Percentiles rank a stretch among this genome's conserved stretches.
Conservation (phyloP, 192 early-diverging fungal species). For the Coemansia sp. region DNA sequence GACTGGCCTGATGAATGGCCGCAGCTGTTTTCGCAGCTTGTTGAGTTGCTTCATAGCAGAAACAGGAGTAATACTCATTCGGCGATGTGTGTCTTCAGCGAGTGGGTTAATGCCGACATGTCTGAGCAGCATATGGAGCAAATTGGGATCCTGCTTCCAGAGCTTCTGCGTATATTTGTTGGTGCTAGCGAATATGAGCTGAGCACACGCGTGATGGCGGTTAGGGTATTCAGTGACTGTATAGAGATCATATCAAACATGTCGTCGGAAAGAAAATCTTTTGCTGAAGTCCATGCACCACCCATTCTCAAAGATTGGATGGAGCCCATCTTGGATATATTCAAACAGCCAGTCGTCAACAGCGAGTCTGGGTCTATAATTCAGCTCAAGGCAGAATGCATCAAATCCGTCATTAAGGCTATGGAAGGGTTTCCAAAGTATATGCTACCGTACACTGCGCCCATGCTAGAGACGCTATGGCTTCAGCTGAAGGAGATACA, state of each 20-base stretch:
- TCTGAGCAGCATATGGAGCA: slow-evolving; percentile 83
- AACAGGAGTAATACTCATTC: slow-evolving; percentile 75
- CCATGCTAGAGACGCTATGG: slow-evolving; percentile 42
- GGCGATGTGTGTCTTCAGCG: slow-evolving; percentile 78
- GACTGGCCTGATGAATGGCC: slow-evolving; percentile 97
- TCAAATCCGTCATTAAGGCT: slow-evolving; percentile 37
- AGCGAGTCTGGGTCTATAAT: slow-evolving; percentile 28
- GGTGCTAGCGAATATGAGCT: slow-evolving; percentile 24
- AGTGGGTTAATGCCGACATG: slow-evolving; percentile 85
- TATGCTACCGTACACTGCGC: slow-evolving; percentile 21
- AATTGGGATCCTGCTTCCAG: slow-evolving; percentile 80
- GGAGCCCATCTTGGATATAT: slow-evolving; percentile 61
- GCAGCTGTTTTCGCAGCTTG: slow-evolving; percentile 76
- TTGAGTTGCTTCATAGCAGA: slow-evolving; percentile 64
- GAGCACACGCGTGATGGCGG: slow-evolving; percentile 69
- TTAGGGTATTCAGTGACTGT: slow-evolving; percentile 80
- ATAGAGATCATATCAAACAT: slow-evolving; percentile 82
- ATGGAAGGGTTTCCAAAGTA: slow-evolving; percentile 31
- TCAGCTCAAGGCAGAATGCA: slow-evolving; percentile 46
- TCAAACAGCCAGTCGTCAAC: slow-evolving; percentile 57
- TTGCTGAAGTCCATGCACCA: slow-evolving; percentile 66
- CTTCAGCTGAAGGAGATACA: slow-evolving; percentile 34
- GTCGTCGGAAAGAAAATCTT: slow-evolving; percentile 71
- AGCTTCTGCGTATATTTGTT: slow-evolving; percentile 79
- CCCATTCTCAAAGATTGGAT: slow-evolving; percentile 83